These are phyloP conservation scores for Spiromastix sp. DNA, from an alignment of 2,329 filamentous ascomycete species.

Conservation along the genomic window DNA sequence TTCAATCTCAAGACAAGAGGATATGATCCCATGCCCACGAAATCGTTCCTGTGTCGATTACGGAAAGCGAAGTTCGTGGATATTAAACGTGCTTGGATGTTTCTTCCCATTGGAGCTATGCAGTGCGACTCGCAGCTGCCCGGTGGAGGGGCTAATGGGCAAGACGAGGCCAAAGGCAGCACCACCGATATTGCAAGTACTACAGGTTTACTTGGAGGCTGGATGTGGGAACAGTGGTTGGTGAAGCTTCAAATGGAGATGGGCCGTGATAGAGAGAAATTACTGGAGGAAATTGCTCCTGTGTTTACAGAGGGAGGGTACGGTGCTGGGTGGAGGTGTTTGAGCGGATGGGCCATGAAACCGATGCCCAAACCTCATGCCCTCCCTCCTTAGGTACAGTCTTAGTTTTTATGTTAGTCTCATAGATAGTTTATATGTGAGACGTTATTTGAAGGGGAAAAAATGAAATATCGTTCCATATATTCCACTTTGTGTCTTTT, in stretches of 20 bases:
- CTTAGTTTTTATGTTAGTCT: too few species aligned
- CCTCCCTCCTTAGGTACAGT: too few species aligned
- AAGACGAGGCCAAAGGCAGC: slow-evolving; percentile 47
- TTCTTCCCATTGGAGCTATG: slow-evolving; percentile 65
- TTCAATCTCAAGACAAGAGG: slow-evolving; percentile 82
- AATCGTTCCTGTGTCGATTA: slow-evolving; percentile 67
- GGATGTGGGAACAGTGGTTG: slow-evolving; percentile 96
- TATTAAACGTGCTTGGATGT: slow-evolving; percentile 77
- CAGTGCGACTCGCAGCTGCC: slow-evolving; percentile 34
- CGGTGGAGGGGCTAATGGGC: slow-evolving; percentile 31
- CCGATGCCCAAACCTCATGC: slow-evolving; percentile 19
- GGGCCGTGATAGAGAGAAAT: slow-evolving; percentile 48
- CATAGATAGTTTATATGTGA: too few species aligned
- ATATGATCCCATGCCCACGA: slow-evolving; percentile 78
- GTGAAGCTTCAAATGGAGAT: slow-evolving; percentile 80
- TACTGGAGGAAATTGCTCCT: slow-evolving; percentile 45
- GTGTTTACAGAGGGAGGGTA: slow-evolving; percentile 52
- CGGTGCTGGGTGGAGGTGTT: slow-evolving; percentile 48
- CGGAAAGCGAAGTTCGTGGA: slow-evolving; percentile 66
- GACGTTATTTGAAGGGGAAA: too few species aligned
- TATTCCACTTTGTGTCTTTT: too few species aligned
- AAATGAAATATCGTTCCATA: too few species aligned
- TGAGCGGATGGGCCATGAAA: slow-evolving; percentile 51
- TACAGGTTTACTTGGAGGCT: slow-evolving; percentile 72
- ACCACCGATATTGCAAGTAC: slow-evolving; percentile 63